phyloP scores from a whole-genome alignment of 2,329 filamentous ascomycete genomes.

The Arthrobotrys sinensis region DNA sequence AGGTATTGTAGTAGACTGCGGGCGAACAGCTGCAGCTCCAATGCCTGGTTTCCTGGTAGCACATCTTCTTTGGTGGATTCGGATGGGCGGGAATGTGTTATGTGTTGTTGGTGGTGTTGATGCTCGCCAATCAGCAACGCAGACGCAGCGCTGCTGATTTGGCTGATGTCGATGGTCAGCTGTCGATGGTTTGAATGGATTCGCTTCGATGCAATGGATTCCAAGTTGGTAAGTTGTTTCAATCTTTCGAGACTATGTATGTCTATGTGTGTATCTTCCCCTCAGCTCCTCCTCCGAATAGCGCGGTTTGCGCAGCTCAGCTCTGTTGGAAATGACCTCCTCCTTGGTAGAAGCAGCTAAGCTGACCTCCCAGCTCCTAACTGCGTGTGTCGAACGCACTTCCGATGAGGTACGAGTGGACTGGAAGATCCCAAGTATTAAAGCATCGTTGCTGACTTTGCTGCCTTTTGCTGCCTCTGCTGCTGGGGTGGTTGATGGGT shows the following conservation, averaged over 20 bases:
- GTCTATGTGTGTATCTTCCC: slow-evolving; percentile 22
- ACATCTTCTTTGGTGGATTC: slow-evolving; percentile 39
- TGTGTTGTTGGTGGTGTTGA: slow-evolving; percentile 36
- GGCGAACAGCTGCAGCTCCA: slow-evolving; percentile 56
- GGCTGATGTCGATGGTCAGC: slow-evolving; percentile 29
- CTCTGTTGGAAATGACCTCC: slow-evolving; percentile 32
- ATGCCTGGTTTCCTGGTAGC: slow-evolving; percentile 52
- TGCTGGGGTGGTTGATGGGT: slow-evolving; percentile 49
- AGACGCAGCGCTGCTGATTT: slow-evolving; percentile 27
- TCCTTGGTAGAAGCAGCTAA: slow-evolving; percentile 48
- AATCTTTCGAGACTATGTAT: background rate
- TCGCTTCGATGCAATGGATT: slow-evolving; percentile 25
- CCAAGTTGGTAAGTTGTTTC: slow-evolving; percentile 18
- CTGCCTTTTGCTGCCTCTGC: slow-evolving; percentile 16
- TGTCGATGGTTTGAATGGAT: slow-evolving; percentile 29
- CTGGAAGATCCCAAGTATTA: slow-evolving; percentile 48
- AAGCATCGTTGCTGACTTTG: slow-evolving; percentile 42
- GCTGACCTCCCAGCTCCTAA: slow-evolving; percentile 58
- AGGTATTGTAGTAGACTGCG: slow-evolving; percentile 44
- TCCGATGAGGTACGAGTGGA: slow-evolving; percentile 54
- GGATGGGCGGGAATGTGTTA: background rate
- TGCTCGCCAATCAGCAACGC: slow-evolving; percentile 46
- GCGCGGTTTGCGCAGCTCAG: slow-evolving; percentile 50
- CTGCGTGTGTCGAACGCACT: slow-evolving; percentile 55
- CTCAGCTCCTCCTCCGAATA: slow-evolving; percentile 56